Evolutionary conservation across 345 rosid species (phyloP), one percentile per base, ranked within the genome.

Genomic region (Draba incana): DNA sequence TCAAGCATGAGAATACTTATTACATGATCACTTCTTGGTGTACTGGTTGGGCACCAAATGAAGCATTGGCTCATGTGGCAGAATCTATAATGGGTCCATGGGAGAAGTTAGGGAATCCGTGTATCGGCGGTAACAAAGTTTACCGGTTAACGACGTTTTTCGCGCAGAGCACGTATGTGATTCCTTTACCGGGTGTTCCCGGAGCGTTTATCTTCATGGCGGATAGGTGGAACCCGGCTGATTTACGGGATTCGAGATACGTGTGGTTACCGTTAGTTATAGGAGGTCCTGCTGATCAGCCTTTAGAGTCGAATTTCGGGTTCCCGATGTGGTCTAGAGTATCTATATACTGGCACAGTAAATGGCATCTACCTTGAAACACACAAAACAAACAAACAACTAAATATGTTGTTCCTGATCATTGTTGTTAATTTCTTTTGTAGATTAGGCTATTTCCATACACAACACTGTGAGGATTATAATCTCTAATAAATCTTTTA

Each of bases 31-130:
- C 90, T 23, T 94, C 97, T 1, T 91, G 96, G 38, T 94, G 99
- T 69, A 81, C 95, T 2, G 96, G 97, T 38, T 94, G 99, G 99
- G 99, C 97, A 9, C 96, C 97, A 16, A 94, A 94, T 33, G 97
- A 91, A 78, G 96, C 96, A 2, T 51, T 88, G 39, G 89, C 85
- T 10, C 95, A 94, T 62, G 96, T 92, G 3, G 91, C 96, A 4
- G 97, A 86, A 48, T 86, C 91, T 2, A 74, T 90, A 24, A 87
- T 87, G 97, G 97, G 97, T 16, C 90, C 95, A 11, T 94, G 99
- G 99, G 97, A 94, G 84, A 89, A 84, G 39, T 14, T 94, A 75
- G 96, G 96, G 57, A 91, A 91, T 72, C 99, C 97, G 0, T 89
- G 95, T 73, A 38, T 87, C 0, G 96, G 96, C 16, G 96, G 99